Percentiles rank a stretch among this genome's conserved stretches.
Evolutionary conservation across 2,329 filamentous ascomycete genomes (phyloP).

Genomic region (Pyrenophora graminea): DNA sequence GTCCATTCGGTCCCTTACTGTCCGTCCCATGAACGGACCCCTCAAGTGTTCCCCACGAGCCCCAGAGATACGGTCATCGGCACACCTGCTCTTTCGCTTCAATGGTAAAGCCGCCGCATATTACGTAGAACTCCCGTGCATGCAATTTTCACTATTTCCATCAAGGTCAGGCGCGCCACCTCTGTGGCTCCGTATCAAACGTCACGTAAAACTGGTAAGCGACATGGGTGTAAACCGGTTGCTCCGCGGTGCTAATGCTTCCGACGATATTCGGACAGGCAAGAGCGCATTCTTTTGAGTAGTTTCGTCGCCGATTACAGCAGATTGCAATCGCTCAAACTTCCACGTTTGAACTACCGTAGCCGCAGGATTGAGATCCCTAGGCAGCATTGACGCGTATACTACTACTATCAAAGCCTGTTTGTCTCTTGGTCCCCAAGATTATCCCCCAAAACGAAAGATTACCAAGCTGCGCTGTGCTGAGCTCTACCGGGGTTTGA

Average conservation of each 20-base stretch:
- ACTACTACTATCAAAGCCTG: constrained; percentile 4
- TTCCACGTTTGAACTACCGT: constrained; percentile 11
- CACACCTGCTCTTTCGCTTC: too few relatives aligned
- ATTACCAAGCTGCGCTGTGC: neutral
- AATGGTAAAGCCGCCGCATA: neutral
- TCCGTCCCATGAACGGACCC: too few relatives aligned
- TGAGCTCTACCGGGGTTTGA: neutral
- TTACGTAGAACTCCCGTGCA: neutral
- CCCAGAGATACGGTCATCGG: too few relatives aligned
- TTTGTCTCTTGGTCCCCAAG: constrained; percentile 2
- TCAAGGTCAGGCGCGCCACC: neutral
- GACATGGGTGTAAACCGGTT: neutral
- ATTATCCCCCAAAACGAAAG: neutral
- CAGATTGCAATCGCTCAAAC: neutral
- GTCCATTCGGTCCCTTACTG: too few relatives aligned
- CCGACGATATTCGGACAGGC: constrained; percentile 7
- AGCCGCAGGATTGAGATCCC: neutral
- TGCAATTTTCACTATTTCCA: neutral
- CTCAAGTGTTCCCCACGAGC: too few relatives aligned
- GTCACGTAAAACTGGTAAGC: neutral
- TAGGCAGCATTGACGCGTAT: neutral
- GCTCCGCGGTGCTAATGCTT: constrained; percentile 1
- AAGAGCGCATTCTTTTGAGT: neutral
- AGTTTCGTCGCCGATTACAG: neutral
- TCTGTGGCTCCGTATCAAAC: neutral